Percentiles rank a stretch among this genome's conserved stretches.
Conservation (phyloP, 257 asterid genomes). For the Nicotiana tomentosiformis region DNA sequence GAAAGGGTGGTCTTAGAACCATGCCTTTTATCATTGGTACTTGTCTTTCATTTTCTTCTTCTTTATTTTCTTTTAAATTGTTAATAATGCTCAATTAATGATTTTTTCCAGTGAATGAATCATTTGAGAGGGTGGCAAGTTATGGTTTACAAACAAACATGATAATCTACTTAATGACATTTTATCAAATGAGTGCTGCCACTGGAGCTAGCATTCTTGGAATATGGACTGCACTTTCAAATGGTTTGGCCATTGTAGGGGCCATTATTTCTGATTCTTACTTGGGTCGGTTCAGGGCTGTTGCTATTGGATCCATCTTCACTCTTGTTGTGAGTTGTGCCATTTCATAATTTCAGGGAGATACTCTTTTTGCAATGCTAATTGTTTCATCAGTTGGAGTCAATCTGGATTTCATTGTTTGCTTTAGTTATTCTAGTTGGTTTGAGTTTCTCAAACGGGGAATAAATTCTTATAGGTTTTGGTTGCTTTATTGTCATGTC, state of each 20-base stretch:
- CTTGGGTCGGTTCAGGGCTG: slow-evolving; percentile 9
- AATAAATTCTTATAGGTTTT: background rate
- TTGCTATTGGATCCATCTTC: slow-evolving; percentile 8
- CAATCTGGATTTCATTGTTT: background rate
- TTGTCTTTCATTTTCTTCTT: background rate
- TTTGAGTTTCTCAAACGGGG: background rate
- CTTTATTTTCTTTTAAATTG: background rate
- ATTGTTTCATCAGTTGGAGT: background rate
- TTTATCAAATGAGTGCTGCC: slow-evolving; percentile 7
- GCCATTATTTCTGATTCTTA: slow-evolving; percentile 18
- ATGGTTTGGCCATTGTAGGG: slow-evolving; percentile 13
- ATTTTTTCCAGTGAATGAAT: slow-evolving; percentile 18
- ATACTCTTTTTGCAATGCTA: background rate
- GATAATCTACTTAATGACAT: slow-evolving; percentile 19
- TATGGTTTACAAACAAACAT: slow-evolving; percentile 11
- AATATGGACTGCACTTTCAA: slow-evolving; percentile 16
- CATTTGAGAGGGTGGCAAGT: slow-evolving; percentile 19
- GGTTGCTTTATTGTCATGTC: background rate
- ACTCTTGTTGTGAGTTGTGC: slow-evolving; percentile 13
- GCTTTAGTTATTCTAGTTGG: background rate
- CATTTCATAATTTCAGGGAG: background rate
- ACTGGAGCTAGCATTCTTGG: slow-evolving; percentile 8
- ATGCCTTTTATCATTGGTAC: slow-evolving; percentile 17
- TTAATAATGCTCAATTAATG: background rate
- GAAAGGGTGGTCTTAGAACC: slow-evolving; percentile 18